A percentile compares a stretch with the other conserved stretches of the same genome.
Conservation (phyloP, 2,329 filamentous ascomycete species). For the Cadophora gregata region DNA sequence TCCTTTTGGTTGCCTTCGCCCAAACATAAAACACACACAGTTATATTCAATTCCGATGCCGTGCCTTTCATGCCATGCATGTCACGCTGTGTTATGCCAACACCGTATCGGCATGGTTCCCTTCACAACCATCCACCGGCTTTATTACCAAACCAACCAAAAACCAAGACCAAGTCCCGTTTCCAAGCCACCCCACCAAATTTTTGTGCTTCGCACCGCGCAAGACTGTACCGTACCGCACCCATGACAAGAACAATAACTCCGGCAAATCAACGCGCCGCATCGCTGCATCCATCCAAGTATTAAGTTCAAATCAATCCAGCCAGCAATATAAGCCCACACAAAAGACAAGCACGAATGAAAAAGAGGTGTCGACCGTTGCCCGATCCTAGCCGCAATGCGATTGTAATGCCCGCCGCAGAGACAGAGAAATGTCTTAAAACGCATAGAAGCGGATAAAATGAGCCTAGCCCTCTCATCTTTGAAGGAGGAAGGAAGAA, state of each 20-base stretch:
- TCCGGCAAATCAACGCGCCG: constrained; percentile 2
- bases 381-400: background rate
- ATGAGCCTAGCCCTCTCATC: background rate
- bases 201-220: constrained; percentile 3
- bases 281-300: background rate
- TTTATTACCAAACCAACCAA: background rate
- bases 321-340: background rate
- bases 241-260: background rate
- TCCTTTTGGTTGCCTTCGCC: background rate
- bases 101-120: background rate
- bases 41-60: background rate
- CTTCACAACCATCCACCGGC: background rate
- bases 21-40: background rate
- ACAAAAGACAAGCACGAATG: constrained; percentile 3
- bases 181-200: constrained; percentile 4
- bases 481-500: background rate
- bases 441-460: background rate
- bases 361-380: background rate
- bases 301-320: background rate
- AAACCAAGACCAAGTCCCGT: background rate
- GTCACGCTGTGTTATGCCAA: background rate
- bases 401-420: background rate
- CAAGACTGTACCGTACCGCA: constrained; percentile 1
- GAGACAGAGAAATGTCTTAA: background rate
- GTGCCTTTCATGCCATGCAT: background rate